Conservation (phyloP, 495 filamentous ascomycete genomes). For the Lichina pygmaea region DNA sequence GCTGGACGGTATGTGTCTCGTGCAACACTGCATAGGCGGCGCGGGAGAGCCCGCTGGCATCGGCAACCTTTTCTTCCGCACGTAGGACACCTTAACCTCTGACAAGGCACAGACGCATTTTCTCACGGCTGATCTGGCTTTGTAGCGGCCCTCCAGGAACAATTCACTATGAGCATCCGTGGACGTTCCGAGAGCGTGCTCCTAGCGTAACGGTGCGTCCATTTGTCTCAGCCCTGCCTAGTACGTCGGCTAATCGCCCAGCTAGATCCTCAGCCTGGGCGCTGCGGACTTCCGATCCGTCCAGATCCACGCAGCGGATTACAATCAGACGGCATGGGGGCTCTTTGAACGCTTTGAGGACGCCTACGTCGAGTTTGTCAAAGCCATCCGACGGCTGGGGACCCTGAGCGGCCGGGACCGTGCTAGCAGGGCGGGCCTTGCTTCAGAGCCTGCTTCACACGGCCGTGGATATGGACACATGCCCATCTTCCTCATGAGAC, state of each 20-base stretch:
- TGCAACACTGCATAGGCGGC: constrained; percentile 13
- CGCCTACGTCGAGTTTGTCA: constrained; percentile 14
- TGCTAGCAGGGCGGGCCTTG: constrained; percentile 4
- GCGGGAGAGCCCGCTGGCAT: constrained; percentile 11
- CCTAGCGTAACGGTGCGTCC: constrained; percentile 12
- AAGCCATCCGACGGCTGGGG: constrained; percentile 12
- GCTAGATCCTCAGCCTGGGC: constrained; percentile 14
- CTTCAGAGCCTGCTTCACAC: neutral
- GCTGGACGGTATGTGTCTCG: constrained; percentile 15
- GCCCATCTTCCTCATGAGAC: constrained; percentile 16
- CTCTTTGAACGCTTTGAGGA: constrained; percentile 12
- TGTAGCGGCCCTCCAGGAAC: constrained; percentile 13
- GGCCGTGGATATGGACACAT: neutral
- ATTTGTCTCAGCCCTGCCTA: neutral
- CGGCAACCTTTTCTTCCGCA: constrained; percentile 17
- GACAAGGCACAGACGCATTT: neutral
- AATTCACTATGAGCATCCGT: constrained; percentile 10
- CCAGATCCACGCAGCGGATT: constrained; percentile 6
- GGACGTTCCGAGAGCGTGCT: constrained; percentile 13
- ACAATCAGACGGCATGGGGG: constrained; percentile 11
- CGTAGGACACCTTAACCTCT: constrained; percentile 5
- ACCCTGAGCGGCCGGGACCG: constrained; percentile 3
- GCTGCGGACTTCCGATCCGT: constrained; percentile 11
- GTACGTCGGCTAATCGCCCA: neutral
- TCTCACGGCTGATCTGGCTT: neutral